Evolutionary conservation across 371 early-diverging fungal genomes (phyloP).

Genomic region (Zychaea mexicana): DNA sequence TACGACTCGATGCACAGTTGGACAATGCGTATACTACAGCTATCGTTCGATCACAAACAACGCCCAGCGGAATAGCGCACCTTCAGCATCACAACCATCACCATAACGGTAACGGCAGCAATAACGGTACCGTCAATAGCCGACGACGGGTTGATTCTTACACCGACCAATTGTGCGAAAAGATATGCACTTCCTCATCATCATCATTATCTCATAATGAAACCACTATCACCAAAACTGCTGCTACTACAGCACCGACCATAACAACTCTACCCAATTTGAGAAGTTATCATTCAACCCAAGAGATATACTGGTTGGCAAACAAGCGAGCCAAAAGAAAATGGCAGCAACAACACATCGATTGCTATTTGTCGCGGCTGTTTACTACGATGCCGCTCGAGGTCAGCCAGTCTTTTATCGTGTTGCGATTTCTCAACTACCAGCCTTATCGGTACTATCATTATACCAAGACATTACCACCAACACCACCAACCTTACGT

Average conservation of each 20-base stretch:
- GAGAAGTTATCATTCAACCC: neutral
- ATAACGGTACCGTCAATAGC: neutral
- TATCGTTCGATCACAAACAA: neutral
- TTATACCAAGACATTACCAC: neutral
- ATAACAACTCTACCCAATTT: neutral
- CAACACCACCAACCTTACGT: neutral
- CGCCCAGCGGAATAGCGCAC: neutral
- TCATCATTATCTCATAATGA: neutral
- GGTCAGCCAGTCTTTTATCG: neutral
- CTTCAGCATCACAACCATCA: neutral
- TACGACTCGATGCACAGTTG: neutral
- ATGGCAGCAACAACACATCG: neutral
- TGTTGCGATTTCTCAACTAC: neutral
- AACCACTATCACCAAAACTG: neutral
- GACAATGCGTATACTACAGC: neutral
- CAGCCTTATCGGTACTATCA: neutral
- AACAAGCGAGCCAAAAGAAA: neutral
- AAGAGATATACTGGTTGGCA: constrained; percentile 1
- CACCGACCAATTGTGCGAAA: neutral
- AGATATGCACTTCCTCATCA: neutral
- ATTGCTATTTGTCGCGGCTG: neutral
- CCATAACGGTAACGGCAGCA: neutral
- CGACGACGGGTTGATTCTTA: neutral
- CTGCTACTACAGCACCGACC: neutral
- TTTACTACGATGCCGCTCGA: neutral